phyloP scores from a whole-genome alignment of 1,284 basidiomycete genomes.

The Phaffia rhodozyma region DNA sequence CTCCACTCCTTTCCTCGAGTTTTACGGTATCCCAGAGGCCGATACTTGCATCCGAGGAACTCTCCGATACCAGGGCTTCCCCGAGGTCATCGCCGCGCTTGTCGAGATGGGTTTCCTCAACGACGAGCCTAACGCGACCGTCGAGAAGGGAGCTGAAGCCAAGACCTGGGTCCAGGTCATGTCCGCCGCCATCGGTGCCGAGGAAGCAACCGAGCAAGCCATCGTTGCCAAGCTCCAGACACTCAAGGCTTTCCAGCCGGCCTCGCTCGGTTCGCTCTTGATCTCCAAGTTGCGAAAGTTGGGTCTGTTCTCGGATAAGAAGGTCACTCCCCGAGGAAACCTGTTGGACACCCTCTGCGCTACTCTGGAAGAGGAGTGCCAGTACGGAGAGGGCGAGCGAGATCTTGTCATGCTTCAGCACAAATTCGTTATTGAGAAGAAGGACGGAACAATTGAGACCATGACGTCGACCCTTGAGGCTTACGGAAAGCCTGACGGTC shows the following conservation, averaged over 20 bases:
- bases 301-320: conserved; percentile 71
- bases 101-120: conserved; percentile 83
- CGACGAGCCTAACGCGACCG: conserved; percentile 62
- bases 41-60: conserved; percentile 89
- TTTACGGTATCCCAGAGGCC: conserved; percentile 86
- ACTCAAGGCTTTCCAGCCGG: conserved; percentile 57
- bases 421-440: conserved; percentile 82
- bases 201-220: conserved; percentile 56
- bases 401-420: conserved; percentile 97
- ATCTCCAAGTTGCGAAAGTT: conserved; percentile 84
- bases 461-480: conserved; percentile 47
- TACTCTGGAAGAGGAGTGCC: conserved; percentile 80
- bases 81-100: conserved; percentile 83
- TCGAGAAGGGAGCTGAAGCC: conserved; percentile 45
- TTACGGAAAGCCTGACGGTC: conserved; percentile 68
- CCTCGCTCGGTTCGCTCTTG: conserved; percentile 58
- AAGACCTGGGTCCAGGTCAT: conserved; percentile 72
- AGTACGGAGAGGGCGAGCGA: conserved; percentile 79
- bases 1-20: conserved; percentile 71
- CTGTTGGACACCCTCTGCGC: conserved; percentile 91
- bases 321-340: conserved; percentile 56
- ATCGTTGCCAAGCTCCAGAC: conserved; percentile 60
- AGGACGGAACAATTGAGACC: conserved; percentile 57
- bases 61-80: conserved; percentile 94
- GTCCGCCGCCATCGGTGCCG: conserved; percentile 61